Base-by-base conservation (phyloP, 768 basidiomycete genomes). In the Hygrophoropsis aurantiaca region DNA sequence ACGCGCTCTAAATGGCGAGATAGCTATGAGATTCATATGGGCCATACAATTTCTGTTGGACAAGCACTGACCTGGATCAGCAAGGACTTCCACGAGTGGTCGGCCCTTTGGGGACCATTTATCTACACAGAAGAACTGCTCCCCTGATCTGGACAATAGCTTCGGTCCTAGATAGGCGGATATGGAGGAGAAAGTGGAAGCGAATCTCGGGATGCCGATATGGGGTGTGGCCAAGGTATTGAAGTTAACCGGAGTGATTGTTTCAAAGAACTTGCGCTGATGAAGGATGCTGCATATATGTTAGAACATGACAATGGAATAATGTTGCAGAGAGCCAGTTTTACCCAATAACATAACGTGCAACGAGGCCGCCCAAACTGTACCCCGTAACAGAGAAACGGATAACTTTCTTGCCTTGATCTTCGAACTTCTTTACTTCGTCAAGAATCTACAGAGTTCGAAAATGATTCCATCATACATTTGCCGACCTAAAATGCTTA, bases 221-320 rank as follows among this genome's bases (percentile, higher is more conserved):
- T 90, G 85, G 2, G 92, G 92, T 0, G 91, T 90, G 33, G 91
- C 88, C 41, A 94, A 68, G 0, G 91, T 90, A 44, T 80, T 81
- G 64, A 94, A 94, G 62, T 90, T 91, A 44, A 88, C 75, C 1
- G 91, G 89, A 23, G 68, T 65, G 35, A 92, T 75, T 2, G 71
- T 67, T 2, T 83, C 73, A 58, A 94, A 94, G 70, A 93, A 90
- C 6, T 74, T 72, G 38, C 75, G 74, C 46, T 85, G 82, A 47
- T 81, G 68, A 24, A 91, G 68, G 37, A 88, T 77, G 2, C 85
- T 87, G 51, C 23, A 38, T 13, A 37, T 38, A 18, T 39, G 33
- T 33, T 19, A 50, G 36, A 26, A 45, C n/a, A n/a, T 45, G 43
- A 2, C n/a, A 16, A 13, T 43, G 42, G 15, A 30, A 19, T n/a